A percentile compares a stretch with the other conserved stretches of the same genome.
phyloP scores from a whole-genome alignment of 78 protist species.

The Monocercomonoides exilis region DNA sequence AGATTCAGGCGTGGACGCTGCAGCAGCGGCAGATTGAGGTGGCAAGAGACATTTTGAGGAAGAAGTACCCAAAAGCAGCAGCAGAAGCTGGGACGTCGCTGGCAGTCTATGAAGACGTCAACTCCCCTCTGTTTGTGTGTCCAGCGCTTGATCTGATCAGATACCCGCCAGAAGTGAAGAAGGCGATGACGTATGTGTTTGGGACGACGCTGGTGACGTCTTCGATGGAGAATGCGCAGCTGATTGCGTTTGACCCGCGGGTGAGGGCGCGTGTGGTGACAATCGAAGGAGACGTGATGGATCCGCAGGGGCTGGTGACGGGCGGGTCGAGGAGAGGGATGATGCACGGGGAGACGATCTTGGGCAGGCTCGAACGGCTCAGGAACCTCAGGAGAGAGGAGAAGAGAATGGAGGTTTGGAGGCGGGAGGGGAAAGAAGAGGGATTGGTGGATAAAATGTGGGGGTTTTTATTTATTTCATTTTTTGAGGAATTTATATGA shows the following conservation, averaged over 20 bases:
- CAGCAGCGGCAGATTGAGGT: too few species aligned
- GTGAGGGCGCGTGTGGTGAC: conserved; percentile 69
- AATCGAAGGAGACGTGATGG: conserved; percentile 87
- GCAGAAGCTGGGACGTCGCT: too few species aligned
- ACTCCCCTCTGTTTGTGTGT: too few species aligned
- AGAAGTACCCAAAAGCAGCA: too few species aligned
- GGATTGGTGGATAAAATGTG: conserved; percentile 14
- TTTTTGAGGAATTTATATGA: too few species aligned
- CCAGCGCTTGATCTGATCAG: conserved; percentile 63
- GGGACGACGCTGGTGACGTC: conserved; percentile 74
- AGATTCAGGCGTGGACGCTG: conserved; percentile 38
- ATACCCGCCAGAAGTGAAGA: conserved; percentile 45
- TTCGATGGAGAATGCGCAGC: conserved; percentile 42
- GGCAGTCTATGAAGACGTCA: too few species aligned
- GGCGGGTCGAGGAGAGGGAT: too few species aligned
- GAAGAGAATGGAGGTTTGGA: neutral
- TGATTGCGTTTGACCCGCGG: conserved; percentile 54
- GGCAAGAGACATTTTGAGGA: too few species aligned
- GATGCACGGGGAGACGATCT: conserved; percentile 14
- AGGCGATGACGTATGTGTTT: conserved; percentile 85
- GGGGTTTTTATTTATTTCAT: conserved; percentile 2
- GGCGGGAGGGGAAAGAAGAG: neutral
- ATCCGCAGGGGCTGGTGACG: conserved; percentile 90
- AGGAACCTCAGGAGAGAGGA: conserved; percentile 10
- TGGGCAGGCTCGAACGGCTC: conserved; percentile 34